Evolutionary conservation across 2,329 filamentous ascomycete genomes (phyloP), one percentile per base, ranked within the genome.

Genomic region (Cladobotryum mycophilum): DNA sequence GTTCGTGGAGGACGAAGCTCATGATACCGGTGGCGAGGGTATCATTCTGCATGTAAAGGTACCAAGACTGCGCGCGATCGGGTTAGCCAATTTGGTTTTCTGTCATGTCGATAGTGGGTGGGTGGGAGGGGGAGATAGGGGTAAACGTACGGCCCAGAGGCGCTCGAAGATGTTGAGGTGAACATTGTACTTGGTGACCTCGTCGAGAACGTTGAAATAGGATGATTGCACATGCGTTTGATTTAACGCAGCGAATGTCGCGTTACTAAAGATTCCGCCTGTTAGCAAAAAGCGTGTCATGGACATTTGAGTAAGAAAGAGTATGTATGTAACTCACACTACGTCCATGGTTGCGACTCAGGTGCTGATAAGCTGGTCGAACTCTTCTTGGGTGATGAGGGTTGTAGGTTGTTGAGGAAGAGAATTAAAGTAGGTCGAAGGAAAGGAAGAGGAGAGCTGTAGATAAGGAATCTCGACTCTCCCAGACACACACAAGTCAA

Each of bases 1-100:
- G 49, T 72, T 99, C 93, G 76, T 99, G 93, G 82, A 97, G 89
- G 60, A 86, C 72, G 70, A 99, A 99, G 63, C 90, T 96, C 88
- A 97, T 86, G 75, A 99, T 93, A 54, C 93, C 93, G 3, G 93
- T 99, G 53, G 93, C 93, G 55, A 99, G 84, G 49, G 88, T 85
- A 73, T 99, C 93, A 69, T 99, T 99, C 70, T 95, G 89, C 86
- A 97, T 96, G 80, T 85, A 99, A 14, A 92, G 81, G 70, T 99
- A 99, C 92, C 90, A 97, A 38, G 90, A 84, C 71, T 83, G 25
- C 6, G 25, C 83, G 25, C 6, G 25, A 45, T 17, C 33, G 41
- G 25, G 33, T 42, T 20, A 20, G 40, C 22, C 5, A 11, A 11
- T 30, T 30, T 30, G 25, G 9, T 30, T 7, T 30, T 30, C 9